Percentiles rank a stretch among this genome's conserved stretches.
Conservation (phyloP, 129 eudicot genomes). For the Daucus carota region DH1_v3.0 NC_030382.2:39980501-39981000, state of each 20-base stretch:
- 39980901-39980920: slow-evolving; percentile 24
- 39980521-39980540: background rate
- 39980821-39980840: background rate
- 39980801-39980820: no score
- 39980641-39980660: background rate
- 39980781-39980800: no score
- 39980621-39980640: background rate
- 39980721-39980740: background rate
- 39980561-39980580: background rate
- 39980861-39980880: slow-evolving; percentile 30
- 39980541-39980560: background rate
- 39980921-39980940: slow-evolving; percentile 28
- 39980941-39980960: slow-evolving; percentile 45
- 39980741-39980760: no score
- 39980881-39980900: no score
- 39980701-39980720: background rate
- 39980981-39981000: slow-evolving; percentile 22
- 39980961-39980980: slow-evolving; percentile 58
- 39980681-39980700: background rate
- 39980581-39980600: background rate
- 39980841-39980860: slow-evolving; percentile 50
- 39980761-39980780: no score
- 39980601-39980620: background rate
- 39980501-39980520: slow-evolving; percentile 1
- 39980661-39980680: background rate